Percentiles rank a stretch among this genome's conserved stretches.
Conservation (phyloP, 2,329 filamentous ascomycete genomes). For the Ceratocystis diversiconidia region DNA sequence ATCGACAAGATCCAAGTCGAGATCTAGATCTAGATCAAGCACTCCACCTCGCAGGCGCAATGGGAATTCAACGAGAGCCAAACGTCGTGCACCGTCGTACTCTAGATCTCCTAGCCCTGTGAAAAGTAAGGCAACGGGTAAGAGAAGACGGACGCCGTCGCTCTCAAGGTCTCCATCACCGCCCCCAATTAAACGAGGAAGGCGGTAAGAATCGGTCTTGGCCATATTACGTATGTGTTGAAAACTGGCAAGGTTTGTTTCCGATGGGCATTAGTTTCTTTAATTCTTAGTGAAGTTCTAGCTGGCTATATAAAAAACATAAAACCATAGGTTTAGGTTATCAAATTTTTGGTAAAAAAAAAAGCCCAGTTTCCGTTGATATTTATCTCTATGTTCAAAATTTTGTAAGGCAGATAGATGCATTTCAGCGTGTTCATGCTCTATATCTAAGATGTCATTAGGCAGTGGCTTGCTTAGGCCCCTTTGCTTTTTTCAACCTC, state of each 20-base stretch:
- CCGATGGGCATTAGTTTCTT: too few relatives aligned
- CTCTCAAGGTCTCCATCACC: slow-evolving; percentile 18
- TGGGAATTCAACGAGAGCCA: background rate
- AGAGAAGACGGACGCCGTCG: slow-evolving; percentile 16
- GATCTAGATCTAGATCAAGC: slow-evolving; percentile 12
- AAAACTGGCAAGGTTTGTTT: too few relatives aligned
- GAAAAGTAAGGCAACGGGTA: background rate
- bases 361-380: background rate
- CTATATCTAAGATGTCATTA: background rate
- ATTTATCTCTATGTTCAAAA: slow-evolving; percentile 4
- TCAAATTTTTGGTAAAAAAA: background rate
- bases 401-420: background rate
- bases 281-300: too few relatives aligned
- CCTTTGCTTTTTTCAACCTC: slow-evolving; percentile 17
- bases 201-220: slow-evolving; percentile 6
- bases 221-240: too few relatives aligned
- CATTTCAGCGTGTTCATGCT: background rate
- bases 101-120: slow-evolving; percentile 14
- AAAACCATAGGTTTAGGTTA: background rate
- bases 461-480: background rate
- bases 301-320: background rate
- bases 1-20: slow-evolving; percentile 6
- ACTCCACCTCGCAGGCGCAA: slow-evolving; percentile 20
- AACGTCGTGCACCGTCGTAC: background rate
- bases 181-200: slow-evolving; percentile 19